A percentile compares a stretch with the other conserved stretches of the same genome.
Evolutionary conservation across 257 asterid genomes (phyloP).

Genomic region (Solanum boliviense): DNA sequence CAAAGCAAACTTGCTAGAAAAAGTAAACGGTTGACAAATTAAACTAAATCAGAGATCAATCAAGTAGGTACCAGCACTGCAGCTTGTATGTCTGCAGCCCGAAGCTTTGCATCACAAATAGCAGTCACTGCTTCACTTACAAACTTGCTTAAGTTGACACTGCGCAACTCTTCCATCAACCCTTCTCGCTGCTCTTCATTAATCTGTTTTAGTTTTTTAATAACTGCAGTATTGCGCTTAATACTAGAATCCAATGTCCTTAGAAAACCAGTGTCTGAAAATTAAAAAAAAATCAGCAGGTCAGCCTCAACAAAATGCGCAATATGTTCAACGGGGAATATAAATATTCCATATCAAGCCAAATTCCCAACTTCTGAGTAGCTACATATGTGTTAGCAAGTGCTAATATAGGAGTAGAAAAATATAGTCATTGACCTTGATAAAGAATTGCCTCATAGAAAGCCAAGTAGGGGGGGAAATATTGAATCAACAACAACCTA

Average conservation of each 20-base stretch:
- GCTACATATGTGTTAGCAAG: not conserved
- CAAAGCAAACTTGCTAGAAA: not conserved
- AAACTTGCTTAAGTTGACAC: constrained; percentile 92
- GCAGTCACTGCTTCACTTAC: constrained; percentile 97
- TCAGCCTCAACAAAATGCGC: constrained; percentile 6
- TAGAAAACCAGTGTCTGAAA: constrained; percentile 77
- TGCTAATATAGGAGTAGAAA: not conserved
- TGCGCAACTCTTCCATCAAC: constrained; percentile 85
- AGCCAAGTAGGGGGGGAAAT: not conserved
- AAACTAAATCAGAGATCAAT: not conserved
- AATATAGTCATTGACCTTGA: not conserved
- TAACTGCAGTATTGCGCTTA: constrained; percentile 94
- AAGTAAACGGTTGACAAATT: not conserved
- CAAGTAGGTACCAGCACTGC: constrained; percentile 75
- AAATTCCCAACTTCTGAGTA: not conserved
- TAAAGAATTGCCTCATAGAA: not conserved
- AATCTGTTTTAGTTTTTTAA: constrained; percentile 88
- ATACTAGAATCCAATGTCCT: constrained; percentile 98
- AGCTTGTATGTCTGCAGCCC: constrained; percentile 82
- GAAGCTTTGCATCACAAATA: constrained; percentile 94
- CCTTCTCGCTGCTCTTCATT: constrained; percentile 93
- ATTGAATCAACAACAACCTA: not conserved
- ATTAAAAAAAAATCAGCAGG: not conserved
- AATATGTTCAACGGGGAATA: not conserved
- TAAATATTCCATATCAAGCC: not conserved